Percentiles rank a stretch among this genome's conserved stretches.
phyloP scores from a whole-genome alignment of 352 stramenopile species.

The Pythium volutum region DNA sequence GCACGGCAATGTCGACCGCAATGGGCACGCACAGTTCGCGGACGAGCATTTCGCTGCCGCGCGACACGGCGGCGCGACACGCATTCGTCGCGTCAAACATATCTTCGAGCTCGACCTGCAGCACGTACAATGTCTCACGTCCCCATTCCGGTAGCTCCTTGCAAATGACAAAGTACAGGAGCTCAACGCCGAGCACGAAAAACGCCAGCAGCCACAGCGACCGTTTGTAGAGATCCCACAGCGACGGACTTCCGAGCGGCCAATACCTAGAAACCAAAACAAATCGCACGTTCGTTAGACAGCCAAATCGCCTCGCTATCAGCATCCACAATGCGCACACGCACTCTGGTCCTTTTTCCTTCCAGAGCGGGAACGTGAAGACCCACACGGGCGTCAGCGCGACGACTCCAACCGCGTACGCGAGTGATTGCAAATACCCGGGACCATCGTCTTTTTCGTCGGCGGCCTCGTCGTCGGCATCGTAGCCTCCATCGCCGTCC shows the following conservation, averaged over 20 bases:
- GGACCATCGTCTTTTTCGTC: conserved; percentile 13
- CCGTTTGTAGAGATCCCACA: conserved; percentile 42
- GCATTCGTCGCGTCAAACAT: conserved; percentile 31
- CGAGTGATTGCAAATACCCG: conserved; percentile 47
- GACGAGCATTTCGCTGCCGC: conserved; percentile 41
- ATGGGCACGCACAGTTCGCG: conserved; percentile 61
- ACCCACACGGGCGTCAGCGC: conserved; percentile 56
- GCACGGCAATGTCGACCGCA: conserved; percentile 39
- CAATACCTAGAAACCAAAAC: conserved; percentile 23
- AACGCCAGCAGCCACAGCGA: conserved; percentile 50
- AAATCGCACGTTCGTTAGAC: neutral
- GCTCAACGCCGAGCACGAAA: conserved; percentile 35
- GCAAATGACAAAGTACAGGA: conserved; percentile 65
- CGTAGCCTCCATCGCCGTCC: neutral
- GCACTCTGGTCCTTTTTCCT: conserved; percentile 49
- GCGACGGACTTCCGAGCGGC: conserved; percentile 59
- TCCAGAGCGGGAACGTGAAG: conserved; percentile 48
- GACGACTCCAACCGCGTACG: conserved; percentile 55
- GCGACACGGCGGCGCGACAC: conserved; percentile 41
- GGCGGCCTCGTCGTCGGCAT: conserved; percentile 2
- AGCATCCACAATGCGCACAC: conserved; percentile 11
- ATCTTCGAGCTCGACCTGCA: conserved; percentile 41
- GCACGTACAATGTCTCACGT: conserved; percentile 32
- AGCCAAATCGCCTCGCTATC: neutral
- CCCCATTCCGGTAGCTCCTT: conserved; percentile 53